Conservation (phyloP, 495 filamentous ascomycete genomes). For the Penicillium arizonense region DNA sequence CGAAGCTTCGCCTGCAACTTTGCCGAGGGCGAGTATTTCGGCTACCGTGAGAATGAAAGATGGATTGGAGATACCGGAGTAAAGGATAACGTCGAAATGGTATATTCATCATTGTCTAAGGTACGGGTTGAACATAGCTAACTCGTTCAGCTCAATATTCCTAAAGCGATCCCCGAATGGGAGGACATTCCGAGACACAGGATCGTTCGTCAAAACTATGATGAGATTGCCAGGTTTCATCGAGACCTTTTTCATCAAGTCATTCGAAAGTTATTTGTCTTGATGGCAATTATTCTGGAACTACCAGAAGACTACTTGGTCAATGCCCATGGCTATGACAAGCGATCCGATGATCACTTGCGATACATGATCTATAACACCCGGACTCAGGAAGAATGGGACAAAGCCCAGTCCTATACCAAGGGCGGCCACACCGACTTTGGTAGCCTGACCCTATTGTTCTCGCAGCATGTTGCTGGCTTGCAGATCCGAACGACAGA, state of each 20-base stretch:
- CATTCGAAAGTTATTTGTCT: slow-evolving; percentile 20
- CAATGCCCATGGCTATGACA: slow-evolving; percentile 47
- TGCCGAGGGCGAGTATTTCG: slow-evolving; percentile 44
- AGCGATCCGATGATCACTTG: slow-evolving; percentile 45
- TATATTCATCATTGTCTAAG: slow-evolving; percentile 6
- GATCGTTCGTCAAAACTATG: slow-evolving; percentile 18
- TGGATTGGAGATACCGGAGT: slow-evolving; percentile 46
- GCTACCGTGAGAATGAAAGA: slow-evolving; percentile 42
- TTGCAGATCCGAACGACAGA: slow-evolving; percentile 48
- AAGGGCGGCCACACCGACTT: slow-evolving; percentile 56
- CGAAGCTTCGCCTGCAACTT: slow-evolving; percentile 40
- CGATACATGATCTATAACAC: slow-evolving; percentile 57
- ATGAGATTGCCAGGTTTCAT: slow-evolving; percentile 23
- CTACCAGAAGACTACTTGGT: slow-evolving; percentile 52
- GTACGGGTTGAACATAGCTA: slow-evolving; percentile 3
- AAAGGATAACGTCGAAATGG: slow-evolving; percentile 47
- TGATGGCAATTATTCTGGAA: slow-evolving; percentile 52
- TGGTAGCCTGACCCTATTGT: slow-evolving; percentile 52
- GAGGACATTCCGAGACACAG: slow-evolving; percentile 33
- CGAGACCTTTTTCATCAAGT: slow-evolving; percentile 22
- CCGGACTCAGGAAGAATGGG: slow-evolving; percentile 46
- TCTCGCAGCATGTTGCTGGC: slow-evolving; percentile 53
- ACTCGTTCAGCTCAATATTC: slow-evolving; percentile 41
- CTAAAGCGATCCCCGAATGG: slow-evolving; percentile 44
- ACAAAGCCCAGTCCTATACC: slow-evolving; percentile 37